These are phyloP conservation scores for Tetrapyrgos nigripes DNA, from an alignment of 1,284 basidiomycete species.

Conservation along the genomic window DNA sequence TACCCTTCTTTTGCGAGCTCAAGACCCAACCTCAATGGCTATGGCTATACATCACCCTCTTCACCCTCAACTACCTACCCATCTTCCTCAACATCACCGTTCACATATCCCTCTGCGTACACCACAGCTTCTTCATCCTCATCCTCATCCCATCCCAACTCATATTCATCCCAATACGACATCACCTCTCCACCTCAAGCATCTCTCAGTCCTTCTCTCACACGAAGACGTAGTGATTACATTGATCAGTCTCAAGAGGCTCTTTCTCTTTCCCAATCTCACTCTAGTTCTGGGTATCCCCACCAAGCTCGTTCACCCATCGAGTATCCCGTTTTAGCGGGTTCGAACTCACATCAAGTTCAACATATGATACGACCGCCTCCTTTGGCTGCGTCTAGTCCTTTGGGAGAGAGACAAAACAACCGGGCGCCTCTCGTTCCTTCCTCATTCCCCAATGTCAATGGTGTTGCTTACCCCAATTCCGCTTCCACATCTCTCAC, in stretches of 20 bases:
- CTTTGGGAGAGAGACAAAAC: slow-evolving; percentile 73
- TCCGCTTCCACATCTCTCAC: not conserved
- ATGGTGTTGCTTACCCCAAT: not conserved
- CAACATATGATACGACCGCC: slow-evolving; percentile 77
- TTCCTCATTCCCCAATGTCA: not conserved
- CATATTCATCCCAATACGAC: slow-evolving; percentile 34
- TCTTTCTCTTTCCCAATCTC: too few relatives aligned
- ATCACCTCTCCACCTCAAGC: slow-evolving; percentile 77
- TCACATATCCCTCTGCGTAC: slow-evolving; percentile 27
- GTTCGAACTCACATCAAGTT: slow-evolving; percentile 30
- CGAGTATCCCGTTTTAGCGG: slow-evolving; percentile 83
- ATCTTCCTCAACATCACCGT: slow-evolving; percentile 39
- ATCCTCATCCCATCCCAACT: slow-evolving; percentile 40
- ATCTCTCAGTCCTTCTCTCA: slow-evolving; percentile 77
- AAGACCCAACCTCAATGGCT: too few relatives aligned
- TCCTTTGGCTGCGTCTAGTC: slow-evolving; percentile 68
- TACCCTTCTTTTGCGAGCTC: too few relatives aligned
- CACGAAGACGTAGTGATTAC: slow-evolving; percentile 80
- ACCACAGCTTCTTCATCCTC: slow-evolving; percentile 37
- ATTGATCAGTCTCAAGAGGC: slow-evolving; percentile 80
- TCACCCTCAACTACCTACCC: slow-evolving; percentile 34
- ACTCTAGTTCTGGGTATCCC: too few relatives aligned
- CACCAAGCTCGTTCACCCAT: slow-evolving; percentile 57
- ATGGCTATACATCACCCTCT: too few relatives aligned
- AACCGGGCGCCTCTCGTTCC: slow-evolving; percentile 42